phyloP scores from a whole-genome alignment of 73 alveolate genomes.

The Breviolum minutum region DNA sequence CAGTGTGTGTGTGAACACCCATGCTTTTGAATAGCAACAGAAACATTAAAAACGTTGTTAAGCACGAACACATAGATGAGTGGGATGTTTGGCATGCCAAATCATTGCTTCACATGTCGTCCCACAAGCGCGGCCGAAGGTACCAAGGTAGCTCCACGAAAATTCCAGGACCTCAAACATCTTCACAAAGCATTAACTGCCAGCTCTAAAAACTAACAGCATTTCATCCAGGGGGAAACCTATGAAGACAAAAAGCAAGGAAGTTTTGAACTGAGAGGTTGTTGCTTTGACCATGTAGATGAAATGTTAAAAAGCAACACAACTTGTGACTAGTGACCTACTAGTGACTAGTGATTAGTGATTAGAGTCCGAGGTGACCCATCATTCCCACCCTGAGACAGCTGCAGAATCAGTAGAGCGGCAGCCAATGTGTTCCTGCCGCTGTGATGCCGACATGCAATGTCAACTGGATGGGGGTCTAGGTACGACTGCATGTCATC shows the following conservation, averaged over 20 bases:
- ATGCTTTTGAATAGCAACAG: too few relatives aligned
- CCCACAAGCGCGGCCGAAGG: not conserved
- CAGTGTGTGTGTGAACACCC: too few relatives aligned
- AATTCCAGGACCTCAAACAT: not conserved
- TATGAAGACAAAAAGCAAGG: too few relatives aligned
- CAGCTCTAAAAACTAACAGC: not conserved
- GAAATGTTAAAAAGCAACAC: too few relatives aligned
- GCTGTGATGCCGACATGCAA: too few relatives aligned
- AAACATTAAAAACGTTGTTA: too few relatives aligned
- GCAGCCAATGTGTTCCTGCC: constrained; percentile 20
- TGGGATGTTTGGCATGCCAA: not conserved
- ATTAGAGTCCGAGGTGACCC: too few relatives aligned
- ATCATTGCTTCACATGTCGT: not conserved
- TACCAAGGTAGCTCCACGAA: constrained; percentile 31
- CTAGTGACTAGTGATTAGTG: too few relatives aligned
- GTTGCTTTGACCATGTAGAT: not conserved
- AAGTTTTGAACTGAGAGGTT: too few relatives aligned
- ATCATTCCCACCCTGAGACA: not conserved
- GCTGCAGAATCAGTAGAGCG: constrained; percentile 18
- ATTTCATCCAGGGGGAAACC: not conserved
- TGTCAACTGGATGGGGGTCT: too few relatives aligned
- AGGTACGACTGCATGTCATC: too few relatives aligned
- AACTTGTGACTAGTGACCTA: too few relatives aligned
- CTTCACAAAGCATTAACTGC: not conserved
- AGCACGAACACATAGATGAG: not conserved